phyloP scores from a whole-genome alignment of 1,284 basidiomycete genomes.

The Puccinia coronata region DNA sequence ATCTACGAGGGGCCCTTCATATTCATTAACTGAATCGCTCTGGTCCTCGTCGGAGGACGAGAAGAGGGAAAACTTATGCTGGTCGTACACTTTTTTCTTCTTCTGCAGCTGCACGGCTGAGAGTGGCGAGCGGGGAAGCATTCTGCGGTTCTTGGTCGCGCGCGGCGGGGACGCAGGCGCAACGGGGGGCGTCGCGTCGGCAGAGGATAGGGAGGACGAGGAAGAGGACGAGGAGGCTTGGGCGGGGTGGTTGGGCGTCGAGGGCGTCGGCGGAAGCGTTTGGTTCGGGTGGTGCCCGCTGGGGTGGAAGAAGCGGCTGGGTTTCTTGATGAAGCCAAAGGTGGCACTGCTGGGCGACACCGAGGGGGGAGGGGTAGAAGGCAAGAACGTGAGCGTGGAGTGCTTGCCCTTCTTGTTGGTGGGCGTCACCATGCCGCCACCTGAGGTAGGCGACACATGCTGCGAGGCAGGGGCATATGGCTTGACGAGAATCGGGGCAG shows the following conservation, averaged over 20 bases:
- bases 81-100: slow-evolving; percentile 26
- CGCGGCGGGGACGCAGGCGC: neutral
- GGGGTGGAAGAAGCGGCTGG: slow-evolving; percentile 21
- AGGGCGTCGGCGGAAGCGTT: slow-evolving; percentile 36
- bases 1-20: slow-evolving; percentile 6
- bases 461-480: slow-evolving; percentile 1
- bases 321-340: slow-evolving; percentile 44
- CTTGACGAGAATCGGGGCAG: slow-evolving; percentile 42
- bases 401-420: slow-evolving; percentile 36
- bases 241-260: slow-evolving; percentile 29
- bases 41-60: slow-evolving; percentile 33
- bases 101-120: neutral
- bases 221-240: neutral
- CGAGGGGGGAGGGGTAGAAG: slow-evolving; percentile 41
- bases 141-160: neutral
- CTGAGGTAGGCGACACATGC: neutral
- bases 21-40: neutral
- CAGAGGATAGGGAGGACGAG: neutral
- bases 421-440: neutral
- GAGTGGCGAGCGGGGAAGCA: neutral
- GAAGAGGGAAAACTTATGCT: slow-evolving; percentile 29
- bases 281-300: neutral
- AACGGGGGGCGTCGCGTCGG: neutral
- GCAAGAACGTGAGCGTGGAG: slow-evolving; percentile 26
- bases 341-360: slow-evolving; percentile 33